Conservation (phyloP, 179 eudicot species). For the Vitellaria paradoxa region DNA sequence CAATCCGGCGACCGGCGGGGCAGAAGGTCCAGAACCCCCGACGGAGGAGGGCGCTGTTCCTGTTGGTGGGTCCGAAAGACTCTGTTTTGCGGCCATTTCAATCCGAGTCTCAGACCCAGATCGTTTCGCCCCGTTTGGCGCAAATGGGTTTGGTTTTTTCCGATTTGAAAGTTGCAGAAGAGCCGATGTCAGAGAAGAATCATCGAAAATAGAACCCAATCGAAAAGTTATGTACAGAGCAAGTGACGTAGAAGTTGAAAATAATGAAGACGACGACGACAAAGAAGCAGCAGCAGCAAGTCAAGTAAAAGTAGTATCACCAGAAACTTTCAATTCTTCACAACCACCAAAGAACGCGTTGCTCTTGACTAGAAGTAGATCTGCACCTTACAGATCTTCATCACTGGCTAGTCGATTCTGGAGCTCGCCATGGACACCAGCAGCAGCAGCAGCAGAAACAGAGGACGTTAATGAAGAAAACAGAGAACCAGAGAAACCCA, state of each 20-base stretch:
- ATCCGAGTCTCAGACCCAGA: conserved; percentile 8
- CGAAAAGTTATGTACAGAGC: not conserved
- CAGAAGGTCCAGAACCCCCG: not conserved
- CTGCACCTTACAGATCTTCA: conserved; percentile 75
- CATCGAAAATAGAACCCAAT: conserved; percentile 18
- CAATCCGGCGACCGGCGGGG: conserved; percentile 3
- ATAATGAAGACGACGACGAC: not conserved
- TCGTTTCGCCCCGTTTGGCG: conserved; percentile 14
- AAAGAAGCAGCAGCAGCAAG: not conserved
- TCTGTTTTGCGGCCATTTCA: conserved; percentile 9
- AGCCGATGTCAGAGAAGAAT: conserved; percentile 20
- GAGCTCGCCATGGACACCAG: conserved; percentile 23
- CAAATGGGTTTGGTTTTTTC: conserved; percentile 38
- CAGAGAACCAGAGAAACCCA: conserved; percentile 6
- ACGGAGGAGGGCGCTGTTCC: not conserved
- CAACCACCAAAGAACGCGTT: conserved; percentile 64
- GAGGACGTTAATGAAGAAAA: conserved; percentile 6
- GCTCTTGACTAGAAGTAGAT: conserved; percentile 53
- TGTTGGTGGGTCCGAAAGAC: conserved; percentile 14
- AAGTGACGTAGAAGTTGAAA: not conserved
- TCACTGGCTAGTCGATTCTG: conserved; percentile 43
- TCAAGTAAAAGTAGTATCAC: not conserved
- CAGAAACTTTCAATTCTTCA: conserved; percentile 25
- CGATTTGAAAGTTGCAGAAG: conserved; percentile 34
- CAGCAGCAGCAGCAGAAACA: not conserved